Evolutionary conservation across 2,329 filamentous ascomycete species (phyloP).

Genomic region (Calonectria montana): DNA sequence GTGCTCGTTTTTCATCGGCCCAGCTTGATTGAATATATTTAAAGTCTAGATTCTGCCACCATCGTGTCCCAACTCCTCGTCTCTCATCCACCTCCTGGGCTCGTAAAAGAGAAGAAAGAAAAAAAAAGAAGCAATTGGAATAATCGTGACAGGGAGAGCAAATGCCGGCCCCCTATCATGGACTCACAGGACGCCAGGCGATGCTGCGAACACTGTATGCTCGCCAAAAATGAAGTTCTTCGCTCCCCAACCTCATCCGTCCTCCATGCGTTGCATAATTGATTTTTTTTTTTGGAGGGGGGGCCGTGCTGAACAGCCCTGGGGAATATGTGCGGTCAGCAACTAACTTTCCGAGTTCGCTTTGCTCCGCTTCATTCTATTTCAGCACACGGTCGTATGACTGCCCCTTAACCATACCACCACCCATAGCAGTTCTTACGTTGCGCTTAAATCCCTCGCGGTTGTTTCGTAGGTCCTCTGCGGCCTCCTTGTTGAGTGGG

Average conservation of each 20-base stretch:
- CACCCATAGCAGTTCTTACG: slow-evolving; percentile 84
- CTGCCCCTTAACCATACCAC: slow-evolving; percentile 78
- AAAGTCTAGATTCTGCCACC: slow-evolving; percentile 8
- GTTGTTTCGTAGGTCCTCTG: slow-evolving; percentile 88
- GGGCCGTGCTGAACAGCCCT: slow-evolving; percentile 1
- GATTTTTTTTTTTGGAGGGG: background rate
- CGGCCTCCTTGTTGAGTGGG: slow-evolving; percentile 98
- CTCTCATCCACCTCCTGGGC: background rate
- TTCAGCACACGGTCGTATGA: slow-evolving; percentile 83
- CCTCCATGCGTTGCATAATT: background rate
- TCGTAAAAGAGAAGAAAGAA: background rate
- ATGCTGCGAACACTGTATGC: slow-evolving; percentile 25
- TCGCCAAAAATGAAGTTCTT: slow-evolving; percentile 16
- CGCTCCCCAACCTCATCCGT: slow-evolving; percentile 9
- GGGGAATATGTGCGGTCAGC: slow-evolving; percentile 7
- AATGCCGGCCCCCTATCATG: slow-evolving; percentile 29
- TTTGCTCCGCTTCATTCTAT: slow-evolving; percentile 49
- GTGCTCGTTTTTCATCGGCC: background rate
- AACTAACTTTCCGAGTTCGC: slow-evolving; percentile 20
- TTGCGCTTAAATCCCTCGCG: slow-evolving; percentile 92
- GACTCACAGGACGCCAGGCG: slow-evolving; percentile 29
- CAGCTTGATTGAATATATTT: slow-evolving; percentile 12
- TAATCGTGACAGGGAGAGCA: slow-evolving; percentile 20
- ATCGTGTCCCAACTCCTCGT: background rate
- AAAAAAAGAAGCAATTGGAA: slow-evolving; percentile 19